Evolutionary conservation across 306 rosid genomes (phyloP), one percentile per base, ranked within the genome.

Genomic region (Delonix regia): DNA sequence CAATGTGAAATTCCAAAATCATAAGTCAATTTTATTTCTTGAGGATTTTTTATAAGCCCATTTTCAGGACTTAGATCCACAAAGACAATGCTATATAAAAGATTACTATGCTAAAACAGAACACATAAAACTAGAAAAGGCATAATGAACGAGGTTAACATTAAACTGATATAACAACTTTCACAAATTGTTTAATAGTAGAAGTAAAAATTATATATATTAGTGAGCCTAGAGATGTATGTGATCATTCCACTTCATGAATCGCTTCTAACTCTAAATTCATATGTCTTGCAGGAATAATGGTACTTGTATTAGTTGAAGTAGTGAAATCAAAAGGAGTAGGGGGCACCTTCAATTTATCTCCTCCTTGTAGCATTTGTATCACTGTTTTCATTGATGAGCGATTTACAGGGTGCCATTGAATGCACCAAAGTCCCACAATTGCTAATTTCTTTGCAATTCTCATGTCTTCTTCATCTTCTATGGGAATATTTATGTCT

Each of bases 391-490:
- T 79, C 49, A 83, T 83, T 1, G 81, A 74, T 16, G 81, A 83
- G 0, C 78, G 69, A 11, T 79, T 60, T 8, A 18, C 2, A 3
- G 81, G 87, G 24, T 63, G 19, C 74, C 75, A 67, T 0, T 74
- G 86, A 30, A 79, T 79, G 41, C 86, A 69, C 81, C 86, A 79
- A 49, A 83, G 66, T 19, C 65, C 84, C 5, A 69, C 78, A 2
- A 83, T 74, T 6, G 74, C 28, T 42, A 83, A 61, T 78, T 75
- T 83, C 78, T 42, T 79, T 0, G 75, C 64, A 28, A 83, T 36
- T 15, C 16, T 48, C 1, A 12, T 3, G 16, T 74, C 81, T 30
- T 51, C 51, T 4, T 41, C 83, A 1, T 73, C 28, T 1, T 34
- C 56, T 16, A 48, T 60, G 0, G 9, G n/a, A 3, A 83, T 22